Base-by-base conservation (phyloP, 164 flowering plant species). In the Vitis amurensis region DNA sequence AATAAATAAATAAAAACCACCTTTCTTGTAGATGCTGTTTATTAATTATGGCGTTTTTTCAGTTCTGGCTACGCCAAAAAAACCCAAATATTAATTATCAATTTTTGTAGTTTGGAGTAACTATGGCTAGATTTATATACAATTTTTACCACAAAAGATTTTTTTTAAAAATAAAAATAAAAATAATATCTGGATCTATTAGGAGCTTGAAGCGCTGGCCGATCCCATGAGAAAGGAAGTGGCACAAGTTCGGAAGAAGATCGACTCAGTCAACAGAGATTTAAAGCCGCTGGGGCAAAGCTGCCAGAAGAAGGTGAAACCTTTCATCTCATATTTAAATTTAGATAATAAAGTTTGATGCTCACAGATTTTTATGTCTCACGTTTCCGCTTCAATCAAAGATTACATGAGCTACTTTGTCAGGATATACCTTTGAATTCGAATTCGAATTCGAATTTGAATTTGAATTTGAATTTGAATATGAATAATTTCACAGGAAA, bases 221-320 rank as follows among this genome's bases (percentile, higher is more conserved):
- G 99, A 94, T 85, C 99, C 99, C 11, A 87, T 87, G 91, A 85
- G 89, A 81, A 94, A 94, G 79, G 99, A 92, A 64, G 95, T 92
- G 44, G 67, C 94, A n/a, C 1, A 67, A 3, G 90, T 92, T 8
- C 85, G 98, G 1, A 92, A 94, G 88, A 94, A 78, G 89, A 92
- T 94, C 11, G 98, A 94, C 68, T 10, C 81, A 3, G 81, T 90
- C 9, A 94, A 89, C 87, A 82, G 82, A 68, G 96, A 94, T 12
- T 72, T 94, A 55, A 94, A 90, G 77, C 97, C 98, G 19, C 79
- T 94, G 29, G 98, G 97, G 0, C 81, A 79, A 37, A 84, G 81
- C 53, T 89, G 89, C 82, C 92, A 88, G 72, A 94, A 89, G 86
- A 94, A 94, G 95, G 98, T 92, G 52, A 76, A 31, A 7, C 51